Percentiles rank a stretch among this genome's conserved stretches.
Conservation (phyloP, 768 basidiomycete genomes). For the Scleroderma bovista region DNA sequence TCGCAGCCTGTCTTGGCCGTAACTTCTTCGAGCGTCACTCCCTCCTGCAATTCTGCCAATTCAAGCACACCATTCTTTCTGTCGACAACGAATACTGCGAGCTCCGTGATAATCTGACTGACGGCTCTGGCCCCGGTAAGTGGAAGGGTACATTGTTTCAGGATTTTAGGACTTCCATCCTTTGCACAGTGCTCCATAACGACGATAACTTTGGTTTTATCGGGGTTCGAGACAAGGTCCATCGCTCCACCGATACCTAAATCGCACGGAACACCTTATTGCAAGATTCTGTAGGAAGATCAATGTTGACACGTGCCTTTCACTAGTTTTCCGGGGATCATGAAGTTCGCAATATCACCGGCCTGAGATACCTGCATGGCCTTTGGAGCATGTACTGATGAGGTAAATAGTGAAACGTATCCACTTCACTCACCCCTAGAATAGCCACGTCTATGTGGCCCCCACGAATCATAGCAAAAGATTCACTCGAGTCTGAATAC, state of each 20-base stretch:
- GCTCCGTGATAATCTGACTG: conserved; percentile 89
- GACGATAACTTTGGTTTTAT: conserved; percentile 87
- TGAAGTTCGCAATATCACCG: conserved; percentile 96
- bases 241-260: conserved; percentile 91
- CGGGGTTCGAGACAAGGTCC: conserved; percentile 95
- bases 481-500: conserved; percentile 75
- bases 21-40: conserved; percentile 79
- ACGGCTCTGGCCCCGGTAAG: conserved; percentile 85
- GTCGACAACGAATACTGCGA: conserved; percentile 88
- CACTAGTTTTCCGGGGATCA: conserved; percentile 93
- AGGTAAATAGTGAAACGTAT: neutral
- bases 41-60: conserved; percentile 79
- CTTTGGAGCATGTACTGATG: conserved; percentile 32
- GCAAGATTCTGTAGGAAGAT: neutral
- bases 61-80: conserved; percentile 64
- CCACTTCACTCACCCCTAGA: conserved; percentile 61
- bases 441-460: conserved; percentile 94
- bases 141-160: conserved; percentile 76
- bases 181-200: conserved; percentile 90
- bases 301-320: conserved; percentile 44
- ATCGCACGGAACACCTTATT: neutral
- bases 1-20: conserved; percentile 82
- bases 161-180: conserved; percentile 85
- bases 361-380: conserved; percentile 93
- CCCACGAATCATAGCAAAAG: conserved; percentile 96